Percentiles rank a stretch among this genome's conserved stretches.
phyloP scores from a whole-genome alignment of 2,329 filamentous ascomycete species.

The Zymoseptoria crescenta region DNA sequence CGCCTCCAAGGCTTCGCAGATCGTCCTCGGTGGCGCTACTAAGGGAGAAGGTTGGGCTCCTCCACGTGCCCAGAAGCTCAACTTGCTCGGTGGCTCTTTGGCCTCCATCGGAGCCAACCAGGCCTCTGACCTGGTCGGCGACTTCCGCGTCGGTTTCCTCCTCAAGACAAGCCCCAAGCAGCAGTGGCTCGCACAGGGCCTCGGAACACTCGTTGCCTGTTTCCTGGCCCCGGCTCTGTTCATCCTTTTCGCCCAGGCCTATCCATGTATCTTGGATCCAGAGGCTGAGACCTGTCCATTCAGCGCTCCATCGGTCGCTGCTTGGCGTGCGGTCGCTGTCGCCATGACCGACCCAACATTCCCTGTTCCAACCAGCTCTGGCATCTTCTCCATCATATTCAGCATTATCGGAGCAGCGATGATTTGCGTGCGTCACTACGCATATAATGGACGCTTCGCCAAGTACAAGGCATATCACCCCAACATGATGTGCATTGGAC shows the following conservation, averaged over 20 bases:
- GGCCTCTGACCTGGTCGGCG: slow-evolving; percentile 46
- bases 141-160: slow-evolving; percentile 62
- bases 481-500: slow-evolving; percentile 46
- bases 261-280: slow-evolving; percentile 56
- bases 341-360: slow-evolving; percentile 52
- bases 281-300: slow-evolving; percentile 50
- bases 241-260: slow-evolving; percentile 59
- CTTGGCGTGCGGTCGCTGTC: slow-evolving; percentile 58
- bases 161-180: slow-evolving; percentile 56
- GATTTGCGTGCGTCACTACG: slow-evolving; percentile 49
- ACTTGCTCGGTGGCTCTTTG: slow-evolving; percentile 54
- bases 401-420: slow-evolving; percentile 45
- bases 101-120: slow-evolving; percentile 35
- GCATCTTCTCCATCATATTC: slow-evolving; percentile 52
- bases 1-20: slow-evolving; percentile 60
- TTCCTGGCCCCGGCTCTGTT: slow-evolving; percentile 62
- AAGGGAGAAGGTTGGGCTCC: slow-evolving; percentile 45
- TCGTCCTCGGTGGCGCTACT: slow-evolving; percentile 59
- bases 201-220: slow-evolving; percentile 56
- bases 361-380: slow-evolving; percentile 47
- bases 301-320: slow-evolving; percentile 53
- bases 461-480: slow-evolving; percentile 51
- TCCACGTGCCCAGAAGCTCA: slow-evolving; percentile 52
- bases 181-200: slow-evolving; percentile 59
- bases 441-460: slow-evolving; percentile 45